Conservation (phyloP, 148 eudicot species). For the Chenopodium quinoa region DNA sequence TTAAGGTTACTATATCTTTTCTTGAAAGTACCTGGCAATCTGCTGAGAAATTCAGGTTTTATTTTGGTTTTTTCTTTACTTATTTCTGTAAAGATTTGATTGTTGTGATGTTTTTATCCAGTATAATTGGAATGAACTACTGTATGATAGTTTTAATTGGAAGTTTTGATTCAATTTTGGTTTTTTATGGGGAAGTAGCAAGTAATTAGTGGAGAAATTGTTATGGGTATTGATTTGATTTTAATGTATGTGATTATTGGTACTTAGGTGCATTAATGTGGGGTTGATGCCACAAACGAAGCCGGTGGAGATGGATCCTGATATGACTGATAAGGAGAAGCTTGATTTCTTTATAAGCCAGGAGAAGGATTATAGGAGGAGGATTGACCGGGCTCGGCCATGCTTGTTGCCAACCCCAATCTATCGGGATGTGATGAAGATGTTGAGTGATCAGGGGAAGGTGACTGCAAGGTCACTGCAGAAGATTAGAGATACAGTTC, state of each 20-base stretch:
- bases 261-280: constrained; percentile 78
- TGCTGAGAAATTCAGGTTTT: constrained; percentile 45
- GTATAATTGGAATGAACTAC: neutral
- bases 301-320: constrained; percentile 69
- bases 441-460: constrained; percentile 63
- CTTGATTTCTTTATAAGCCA: constrained; percentile 52
- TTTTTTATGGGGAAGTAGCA: neutral
- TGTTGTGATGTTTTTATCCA: neutral
- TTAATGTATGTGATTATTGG: neutral
- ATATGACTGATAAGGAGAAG: constrained; percentile 85
- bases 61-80: neutral
- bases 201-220: neutral
- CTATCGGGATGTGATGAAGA: constrained; percentile 51
- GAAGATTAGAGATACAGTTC: constrained; percentile 78
- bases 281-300: constrained; percentile 81
- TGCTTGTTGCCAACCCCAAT: constrained; percentile 67
- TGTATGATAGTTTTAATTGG: no score
- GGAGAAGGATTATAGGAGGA: constrained; percentile 71
- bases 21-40: constrained; percentile 75
- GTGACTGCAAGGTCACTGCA: constrained; percentile 81
- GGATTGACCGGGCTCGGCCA: constrained; percentile 64
- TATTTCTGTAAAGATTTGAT: no score
- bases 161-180: neutral
- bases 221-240: neutral
- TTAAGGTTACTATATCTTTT: constrained; percentile 57